Evolutionary conservation across 139 green algal genomes (phyloP), one percentile per base, ranked within the genome.

Genomic region (Monoraphidium neglectum): DNA sequence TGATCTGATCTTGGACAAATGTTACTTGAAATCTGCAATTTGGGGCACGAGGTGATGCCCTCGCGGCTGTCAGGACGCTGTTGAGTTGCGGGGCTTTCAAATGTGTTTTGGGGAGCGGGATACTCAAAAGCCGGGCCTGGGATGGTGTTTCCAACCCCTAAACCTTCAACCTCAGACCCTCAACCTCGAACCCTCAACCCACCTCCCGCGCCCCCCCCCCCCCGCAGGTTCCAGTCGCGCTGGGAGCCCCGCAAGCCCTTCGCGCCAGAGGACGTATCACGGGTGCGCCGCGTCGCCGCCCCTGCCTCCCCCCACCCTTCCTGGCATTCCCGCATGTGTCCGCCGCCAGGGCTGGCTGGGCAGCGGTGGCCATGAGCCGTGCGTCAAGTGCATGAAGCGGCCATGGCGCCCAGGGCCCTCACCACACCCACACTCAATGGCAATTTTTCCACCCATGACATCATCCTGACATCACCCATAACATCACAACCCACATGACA

Each of bases 211-310:
- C n/a, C n/a, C n/a, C n/a, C n/a, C n/a, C n/a, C n/a, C n/a, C n/a
- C n/a, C n/a, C n/a, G n/a, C n/a, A n/a, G 78, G 67, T 90, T 88
- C 77, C 46, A 74, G 57, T 66, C 61, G 43, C 83, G 83, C 13
- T 90, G 82, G 82, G 86, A 87, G 30, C 70, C 80, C 35, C 87
- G 84, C 70, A 81, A 82, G 78, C 80, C 40, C 0, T 4, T 35
- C 4, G 86, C 86, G n/a, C 72, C 82, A 15, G 77, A 80, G 43
- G 80, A 90, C 33, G 83, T 81, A 43, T 32, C 61, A 15, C 47
- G 15, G 13, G 12, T 43, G 33, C 28, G 30, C 12, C 23, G 30
- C 28, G 24, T 15, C 53, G n/a, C 18, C n/a, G 23, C 43, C 38
- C 8, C 24, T 49, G 63, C 63, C 16, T 24, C 33, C 8, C 21